Evolutionary conservation across 208 protist genomes (phyloP).

Genomic region (Leishmania amazonensis): DNA sequence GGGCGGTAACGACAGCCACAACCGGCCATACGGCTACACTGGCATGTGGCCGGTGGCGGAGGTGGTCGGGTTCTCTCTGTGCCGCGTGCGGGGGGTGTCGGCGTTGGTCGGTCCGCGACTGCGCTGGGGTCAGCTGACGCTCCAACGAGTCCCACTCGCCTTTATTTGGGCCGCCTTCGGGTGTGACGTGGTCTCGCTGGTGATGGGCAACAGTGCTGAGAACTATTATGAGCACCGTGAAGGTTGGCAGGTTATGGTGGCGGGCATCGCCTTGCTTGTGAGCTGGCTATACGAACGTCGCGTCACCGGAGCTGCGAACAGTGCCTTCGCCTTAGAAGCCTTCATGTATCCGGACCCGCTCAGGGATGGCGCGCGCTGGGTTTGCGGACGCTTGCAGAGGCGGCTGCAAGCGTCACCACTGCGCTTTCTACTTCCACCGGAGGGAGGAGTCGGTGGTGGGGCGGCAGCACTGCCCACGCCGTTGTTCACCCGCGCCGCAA

Average conservation of each 20-base stretch:
- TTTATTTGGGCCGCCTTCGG: constrained; percentile 10
- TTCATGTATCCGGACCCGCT: constrained; percentile 32
- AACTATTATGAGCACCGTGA: neutral
- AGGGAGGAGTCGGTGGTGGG: constrained; percentile 3
- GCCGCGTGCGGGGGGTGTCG: constrained; percentile 15
- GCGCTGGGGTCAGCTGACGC: constrained; percentile 4
- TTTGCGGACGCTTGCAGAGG: constrained; percentile 1
- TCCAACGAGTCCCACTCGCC: constrained; percentile 23
- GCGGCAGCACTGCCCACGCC: constrained; percentile 16
- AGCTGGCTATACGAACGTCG: constrained; percentile 34
- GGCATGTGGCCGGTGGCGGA: constrained; percentile 45
- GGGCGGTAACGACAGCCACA: neutral
- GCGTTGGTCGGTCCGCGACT: constrained; percentile 4
- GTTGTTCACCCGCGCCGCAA: constrained; percentile 13
- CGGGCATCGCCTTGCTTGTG: constrained; percentile 21
- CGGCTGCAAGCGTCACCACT: neutral
- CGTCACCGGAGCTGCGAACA: constrained; percentile 7
- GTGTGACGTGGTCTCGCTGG: neutral
- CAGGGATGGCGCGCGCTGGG: constrained; percentile 13
- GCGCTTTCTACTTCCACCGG: constrained; percentile 14
- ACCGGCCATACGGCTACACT: constrained; percentile 22
- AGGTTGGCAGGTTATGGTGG: constrained; percentile 7
- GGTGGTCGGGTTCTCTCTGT: constrained; percentile 30
- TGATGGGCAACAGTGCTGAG: neutral
- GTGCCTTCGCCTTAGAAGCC: constrained; percentile 19